Conservation (phyloP, 2,329 filamentous ascomycete genomes). For the Teratosphaeria viscida region DNA sequence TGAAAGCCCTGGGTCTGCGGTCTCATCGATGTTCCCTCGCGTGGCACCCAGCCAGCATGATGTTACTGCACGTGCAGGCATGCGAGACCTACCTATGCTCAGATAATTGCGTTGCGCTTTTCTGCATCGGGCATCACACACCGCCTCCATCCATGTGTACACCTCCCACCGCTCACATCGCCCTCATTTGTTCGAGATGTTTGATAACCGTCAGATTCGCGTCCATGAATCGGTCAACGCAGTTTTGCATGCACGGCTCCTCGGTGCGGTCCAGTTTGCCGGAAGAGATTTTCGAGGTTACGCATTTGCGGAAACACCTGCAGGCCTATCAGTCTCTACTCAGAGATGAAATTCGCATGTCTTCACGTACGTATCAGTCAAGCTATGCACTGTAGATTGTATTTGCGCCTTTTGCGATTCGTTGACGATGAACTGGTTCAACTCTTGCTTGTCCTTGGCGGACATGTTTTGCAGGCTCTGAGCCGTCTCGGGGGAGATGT, state of each 20-base stretch:
- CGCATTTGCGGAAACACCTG: constrained; percentile 91
- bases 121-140: not conserved
- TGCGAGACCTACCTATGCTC: no score
- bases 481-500: constrained; percentile 17
- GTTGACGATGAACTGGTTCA: constrained; percentile 63
- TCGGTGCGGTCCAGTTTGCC: constrained; percentile 66
- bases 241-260: constrained; percentile 79
- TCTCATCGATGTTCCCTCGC: no score
- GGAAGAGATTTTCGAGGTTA: constrained; percentile 61
- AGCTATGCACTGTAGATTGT: constrained; percentile 31
- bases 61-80: no score
- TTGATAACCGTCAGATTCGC: constrained; percentile 74
- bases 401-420: constrained; percentile 63
- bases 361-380: constrained; percentile 11
- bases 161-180: constrained; percentile 1
- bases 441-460: constrained; percentile 44
- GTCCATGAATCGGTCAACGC: constrained; percentile 88
- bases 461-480: constrained; percentile 19
- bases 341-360: constrained; percentile 38
- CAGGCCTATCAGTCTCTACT: constrained; percentile 36
- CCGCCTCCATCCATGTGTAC: not conserved
- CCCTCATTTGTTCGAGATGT: constrained; percentile 58
- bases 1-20: no score
- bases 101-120: no score
- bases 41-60: no score